phyloP scores from a whole-genome alignment of 768 basidiomycete species.

The Krasilnikovozyma curviuscula region DNA sequence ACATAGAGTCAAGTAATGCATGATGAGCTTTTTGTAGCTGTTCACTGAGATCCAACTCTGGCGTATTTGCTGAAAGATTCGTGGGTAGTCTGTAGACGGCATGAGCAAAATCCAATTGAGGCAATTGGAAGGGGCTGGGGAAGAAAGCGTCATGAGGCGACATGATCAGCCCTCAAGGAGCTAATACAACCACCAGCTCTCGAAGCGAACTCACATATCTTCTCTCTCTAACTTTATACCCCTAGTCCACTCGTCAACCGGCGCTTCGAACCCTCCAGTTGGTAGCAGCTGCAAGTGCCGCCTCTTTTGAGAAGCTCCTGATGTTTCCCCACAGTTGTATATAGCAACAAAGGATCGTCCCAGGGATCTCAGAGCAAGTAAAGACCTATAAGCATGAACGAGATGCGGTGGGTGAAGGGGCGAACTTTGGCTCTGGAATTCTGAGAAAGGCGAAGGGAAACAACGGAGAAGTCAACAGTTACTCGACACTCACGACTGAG shows the following conservation, averaged over 20 bases:
- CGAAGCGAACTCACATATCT: too few species aligned
- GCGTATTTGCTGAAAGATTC: not conserved
- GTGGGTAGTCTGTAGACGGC: not conserved
- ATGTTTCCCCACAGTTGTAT: slow-evolving; percentile 8
- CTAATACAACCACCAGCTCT: too few species aligned
- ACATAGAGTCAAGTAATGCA: not conserved
- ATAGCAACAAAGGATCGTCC: slow-evolving; percentile 1
- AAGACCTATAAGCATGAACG: slow-evolving; percentile 8
- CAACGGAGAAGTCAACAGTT: not conserved
- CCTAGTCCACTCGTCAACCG: slow-evolving; percentile 6
- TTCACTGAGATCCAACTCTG: too few species aligned
- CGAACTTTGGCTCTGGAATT: slow-evolving; percentile 7
- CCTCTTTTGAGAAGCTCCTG: slow-evolving; percentile 7
- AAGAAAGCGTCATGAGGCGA: too few species aligned
- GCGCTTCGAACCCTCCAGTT: not conserved
- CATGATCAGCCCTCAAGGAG: not conserved
- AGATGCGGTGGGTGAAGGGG: slow-evolving; percentile 11
- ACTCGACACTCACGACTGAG: too few species aligned
- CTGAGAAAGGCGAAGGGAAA: not conserved
- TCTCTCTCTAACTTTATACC: slow-evolving; percentile 2
- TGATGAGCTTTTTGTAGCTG: too few species aligned
- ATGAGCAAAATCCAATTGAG: not conserved
- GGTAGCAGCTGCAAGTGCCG: slow-evolving; percentile 8
- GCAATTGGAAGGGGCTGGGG: not conserved
- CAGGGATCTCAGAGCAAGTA: slow-evolving; percentile 4